Evolutionary conservation across 768 basidiomycete species (phyloP), one percentile per base, ranked within the genome.

Genomic region (Rhodosporidiobolus odoratus): DNA sequence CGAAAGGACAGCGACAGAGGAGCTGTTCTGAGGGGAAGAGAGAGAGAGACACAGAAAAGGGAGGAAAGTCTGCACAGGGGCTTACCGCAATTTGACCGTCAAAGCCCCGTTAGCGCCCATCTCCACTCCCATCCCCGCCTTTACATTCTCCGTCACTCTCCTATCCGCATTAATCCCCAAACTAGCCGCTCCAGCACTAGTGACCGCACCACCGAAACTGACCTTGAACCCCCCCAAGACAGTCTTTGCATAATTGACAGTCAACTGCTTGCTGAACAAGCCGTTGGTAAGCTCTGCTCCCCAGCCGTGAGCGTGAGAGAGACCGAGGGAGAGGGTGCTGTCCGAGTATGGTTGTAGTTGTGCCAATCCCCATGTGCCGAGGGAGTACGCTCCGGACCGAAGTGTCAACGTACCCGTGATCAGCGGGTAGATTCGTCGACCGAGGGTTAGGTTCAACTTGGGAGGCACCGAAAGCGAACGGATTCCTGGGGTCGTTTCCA

Each of bases 341-440:
- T 66, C 66, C 38, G 68, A 66, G 65, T 47, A 67, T 37, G 58
- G 69, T 34, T 61, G 56, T 41, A 62, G 35, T 43, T 30, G 65
- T 23, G 34, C 40, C 27, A 47, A 67, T 17, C 80, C 81, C 80
- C 80, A 81, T 9, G 76, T 69, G 4, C 80, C 80, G 62, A 80
- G 60, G 1, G 77, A 66, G 72, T 74, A 81, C 30, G 77, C 76
- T 23, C 81, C 81, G 0, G 80, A 69, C 0, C 69, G 62, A 50
- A 78, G 45, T 16, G 75, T 79, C 43, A 71, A 17, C 37, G 64
- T 67, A 4, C 77, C 78, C 5, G 81, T 82, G 12, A 79, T 77
- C 32, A 73, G 56, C 7, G 76, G 72, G 68, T 76, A 79, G 38
- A 82, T 62, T 17, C 78, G 75, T 3, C 80, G 71, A 1, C 80